phyloP scores from a whole-genome alignment of 2,329 filamentous ascomycete genomes.

The Monilinia fructicola region DNA sequence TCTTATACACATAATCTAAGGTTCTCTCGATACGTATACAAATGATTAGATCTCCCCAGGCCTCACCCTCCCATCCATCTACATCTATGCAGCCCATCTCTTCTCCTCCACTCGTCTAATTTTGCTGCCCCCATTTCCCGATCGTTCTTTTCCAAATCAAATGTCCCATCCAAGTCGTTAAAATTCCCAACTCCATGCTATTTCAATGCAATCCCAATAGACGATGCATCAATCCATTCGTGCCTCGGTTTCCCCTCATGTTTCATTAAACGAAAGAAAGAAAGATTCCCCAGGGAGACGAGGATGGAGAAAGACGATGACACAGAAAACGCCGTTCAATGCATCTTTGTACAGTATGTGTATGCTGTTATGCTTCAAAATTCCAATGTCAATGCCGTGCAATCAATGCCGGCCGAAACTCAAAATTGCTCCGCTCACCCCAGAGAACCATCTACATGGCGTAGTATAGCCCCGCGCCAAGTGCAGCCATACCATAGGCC shows the following conservation, averaged over 20 bases:
- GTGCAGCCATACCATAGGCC: constrained; percentile 31
- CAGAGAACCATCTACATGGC: constrained; percentile 22
- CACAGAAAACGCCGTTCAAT: background rate
- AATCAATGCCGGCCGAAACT: background rate
- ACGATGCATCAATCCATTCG: background rate
- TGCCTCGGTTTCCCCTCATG: background rate
- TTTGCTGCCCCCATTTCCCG: background rate
- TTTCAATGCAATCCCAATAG: background rate
- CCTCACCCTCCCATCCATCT: too few species aligned
- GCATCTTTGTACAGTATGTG: constrained; percentile 1
- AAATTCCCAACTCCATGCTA: background rate
- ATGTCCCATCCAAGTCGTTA: background rate
- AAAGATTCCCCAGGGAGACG: background rate
- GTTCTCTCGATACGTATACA: too few species aligned
- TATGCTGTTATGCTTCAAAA: background rate
- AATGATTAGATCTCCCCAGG: too few species aligned
- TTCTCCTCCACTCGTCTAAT: background rate
- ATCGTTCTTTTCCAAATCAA: background rate
- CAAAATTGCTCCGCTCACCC: background rate
- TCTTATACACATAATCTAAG: too few species aligned
- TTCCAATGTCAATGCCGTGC: background rate
- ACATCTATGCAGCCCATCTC: too few species aligned
- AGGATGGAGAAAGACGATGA: too few species aligned
- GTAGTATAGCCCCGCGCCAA: constrained; percentile 34
- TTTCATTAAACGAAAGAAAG: background rate